Conservation (phyloP, 2,329 filamentous ascomycete species). For the Hymenoscyphus linearis region DNA sequence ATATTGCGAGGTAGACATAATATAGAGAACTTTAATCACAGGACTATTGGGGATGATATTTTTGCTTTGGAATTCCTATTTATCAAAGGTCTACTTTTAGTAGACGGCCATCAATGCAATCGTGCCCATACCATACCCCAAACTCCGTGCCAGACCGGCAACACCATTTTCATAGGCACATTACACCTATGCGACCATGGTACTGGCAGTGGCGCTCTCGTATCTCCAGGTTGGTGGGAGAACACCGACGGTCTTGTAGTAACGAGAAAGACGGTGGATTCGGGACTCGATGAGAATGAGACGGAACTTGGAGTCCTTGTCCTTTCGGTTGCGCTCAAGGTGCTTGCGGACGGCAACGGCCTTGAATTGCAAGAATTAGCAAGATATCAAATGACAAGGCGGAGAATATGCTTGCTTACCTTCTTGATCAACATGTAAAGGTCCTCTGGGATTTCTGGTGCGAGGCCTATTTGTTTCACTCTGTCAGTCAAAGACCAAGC, state of each 20-base stretch:
- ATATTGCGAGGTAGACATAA: not conserved
- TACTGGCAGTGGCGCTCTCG: conserved; percentile 94
- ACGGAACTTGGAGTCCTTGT: conserved; percentile 99
- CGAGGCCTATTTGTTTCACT: conserved; percentile 82
- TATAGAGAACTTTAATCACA: not conserved
- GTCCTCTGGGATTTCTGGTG: conserved; percentile 98
- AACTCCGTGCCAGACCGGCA: conserved; percentile 27
- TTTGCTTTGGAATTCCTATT: conserved; percentile 23
- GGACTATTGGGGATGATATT: conserved; percentile 24
- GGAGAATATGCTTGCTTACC: conserved; percentile 48
- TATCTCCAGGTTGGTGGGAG: conserved; percentile 96
- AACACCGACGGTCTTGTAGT: conserved; percentile 95
- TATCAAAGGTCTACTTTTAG: conserved; percentile 23
- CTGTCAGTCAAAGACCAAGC: conserved; percentile 87
- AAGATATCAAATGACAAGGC: not conserved
- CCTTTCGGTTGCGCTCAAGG: conserved; percentile 99
- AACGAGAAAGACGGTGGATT: conserved; percentile 98
- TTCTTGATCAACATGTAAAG: conserved; percentile 99
- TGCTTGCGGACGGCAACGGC: conserved; percentile 99
- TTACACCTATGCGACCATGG: conserved; percentile 75
- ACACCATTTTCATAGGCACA: conserved; percentile 11
- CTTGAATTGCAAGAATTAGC: conserved; percentile 35
- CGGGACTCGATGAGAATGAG: conserved; percentile 99
- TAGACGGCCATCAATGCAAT: conserved; percentile 27
- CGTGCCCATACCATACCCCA: conserved; percentile 25